Evolutionary conservation across 208 protist species (phyloP), one percentile per base, ranked within the genome.

Genomic region (Histomonas meleagridis): DNA sequence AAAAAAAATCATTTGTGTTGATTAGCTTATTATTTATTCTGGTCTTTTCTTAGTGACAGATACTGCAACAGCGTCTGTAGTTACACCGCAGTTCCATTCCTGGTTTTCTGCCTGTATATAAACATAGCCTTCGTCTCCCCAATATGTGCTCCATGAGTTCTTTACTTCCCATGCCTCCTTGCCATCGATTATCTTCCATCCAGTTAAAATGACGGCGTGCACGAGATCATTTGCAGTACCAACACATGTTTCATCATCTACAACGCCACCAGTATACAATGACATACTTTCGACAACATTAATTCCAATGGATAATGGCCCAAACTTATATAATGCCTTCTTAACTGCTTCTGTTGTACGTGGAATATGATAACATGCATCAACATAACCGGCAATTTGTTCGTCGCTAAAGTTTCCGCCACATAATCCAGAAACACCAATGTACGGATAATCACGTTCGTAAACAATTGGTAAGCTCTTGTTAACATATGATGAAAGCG

Each of bases 21-120:
- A n/a, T n/a, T n/a, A n/a, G n/a, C n/a, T n/a, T n/a, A n/a, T n/a
- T n/a, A n/a, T n/a, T n/a, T n/a, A n/a, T n/a, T n/a, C n/a, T n/a
- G n/a, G n/a, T n/a, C n/a, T n/a, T n/a, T n/a, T n/a, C n/a, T n/a
- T n/a, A n/a, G n/a, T n/a, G n/a, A 72, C 21, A 72, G 40, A 12
- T 35, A 79, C 70, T 49, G n/a, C 70, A 79, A 49, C 40, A 18
- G 70, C 70, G 28, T 35, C 49, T 51, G 70, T 46, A n/a, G 70
- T 79, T 48, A 79, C 70, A 18, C 70, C 70, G 40, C 70, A 79
- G 40, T 79, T 79, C 70, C 40, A 46, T 40, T 79, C 70, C 40
- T 46, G 70, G n/a, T 46, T 18, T n/a, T 49, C 70, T 18, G 70
- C n/a, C 70, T 79, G 70, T 4, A 79, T 79, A 23, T 79, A 79